Base-by-base conservation (phyloP, 371 early-diverging fungal genomes). In the Lichtheimia hyalospora region DNA sequence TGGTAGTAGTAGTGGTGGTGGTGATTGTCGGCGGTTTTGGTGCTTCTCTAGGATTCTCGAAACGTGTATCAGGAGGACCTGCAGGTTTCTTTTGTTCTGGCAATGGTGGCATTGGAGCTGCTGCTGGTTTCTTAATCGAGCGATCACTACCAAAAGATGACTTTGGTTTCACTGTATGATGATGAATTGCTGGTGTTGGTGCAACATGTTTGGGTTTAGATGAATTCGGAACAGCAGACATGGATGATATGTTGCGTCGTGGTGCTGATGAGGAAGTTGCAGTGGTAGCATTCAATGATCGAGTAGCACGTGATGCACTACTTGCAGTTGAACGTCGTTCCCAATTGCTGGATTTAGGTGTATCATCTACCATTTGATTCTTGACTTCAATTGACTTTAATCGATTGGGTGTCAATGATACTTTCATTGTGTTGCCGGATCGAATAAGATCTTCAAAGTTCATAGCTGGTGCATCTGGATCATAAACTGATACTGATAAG, bases 321-420 rank as follows among this genome's bases (percentile, higher is more conserved):
- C 49, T 49, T 34, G 71, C 54, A 5, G 65, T 69, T 3, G 73
- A 73, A 3, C 74, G 61, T 2, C 73, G 58, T 51, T 76, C 69
- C 77, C 77, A 76, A 8, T 62, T 60, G 8, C 42, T 58, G 0
- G 58, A 54, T 12, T 54, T 46, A 6, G 25, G 42, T 13, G 58
- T 49, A 4, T 60, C 59, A 21, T 57, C 68, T 5, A 23, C 48
- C 57, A 50, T 56, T 18, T 65, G 65, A 51, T 71, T 64, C 42
- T 73, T 67, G 52, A 83, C 71, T 52, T 84, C 84, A 55, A 84
- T 84, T 0, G 84, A 80, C 14, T 73, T 66, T 20, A 84, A 62
- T 51, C 84, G 73, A 56, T 81, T 81, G 15, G 84, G 84, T 10
- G 84, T 84, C 24, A 84, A 62, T 25, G 81, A 76, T 41, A 84